phyloP scores from a whole-genome alignment of 371 early-diverging fungal species.

The Mucor irregularis region DNA sequence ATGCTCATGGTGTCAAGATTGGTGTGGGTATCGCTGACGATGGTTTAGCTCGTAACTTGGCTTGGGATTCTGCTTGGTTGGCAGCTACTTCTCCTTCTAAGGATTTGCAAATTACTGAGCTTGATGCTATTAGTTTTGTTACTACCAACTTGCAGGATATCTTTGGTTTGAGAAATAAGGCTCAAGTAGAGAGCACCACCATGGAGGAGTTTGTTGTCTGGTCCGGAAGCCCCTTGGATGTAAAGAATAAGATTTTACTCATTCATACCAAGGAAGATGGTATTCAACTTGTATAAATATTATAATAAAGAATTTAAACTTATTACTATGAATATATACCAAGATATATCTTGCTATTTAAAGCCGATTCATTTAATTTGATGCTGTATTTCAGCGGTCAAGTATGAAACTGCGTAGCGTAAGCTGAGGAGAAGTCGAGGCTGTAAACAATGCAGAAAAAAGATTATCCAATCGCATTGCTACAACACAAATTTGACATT shows the following conservation, averaged over 20 bases:
- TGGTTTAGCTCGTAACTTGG: constrained; percentile 64
- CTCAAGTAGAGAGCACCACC: background rate
- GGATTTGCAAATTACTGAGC: constrained; percentile 41
- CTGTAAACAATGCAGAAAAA: too few relatives aligned
- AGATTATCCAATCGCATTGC: too few relatives aligned
- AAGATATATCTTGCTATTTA: too few relatives aligned
- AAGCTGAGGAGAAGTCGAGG: too few relatives aligned
- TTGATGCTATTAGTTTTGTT: constrained; percentile 71
- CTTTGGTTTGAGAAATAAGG: constrained; percentile 40
- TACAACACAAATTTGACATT: too few relatives aligned
- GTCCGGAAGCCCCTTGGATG: constrained; percentile 57
- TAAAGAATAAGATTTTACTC: constrained; percentile 48
- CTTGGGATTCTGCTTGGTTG: constrained; percentile 84
- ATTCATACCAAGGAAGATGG: constrained; percentile 26
- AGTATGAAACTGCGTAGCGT: too few relatives aligned
- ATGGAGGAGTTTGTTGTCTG: constrained; percentile 51
- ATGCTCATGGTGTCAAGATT: constrained; percentile 64
- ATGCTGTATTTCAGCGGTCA: too few relatives aligned
- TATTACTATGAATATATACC: too few relatives aligned
- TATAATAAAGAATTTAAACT: too few relatives aligned
- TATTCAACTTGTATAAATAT: constrained; percentile 10
- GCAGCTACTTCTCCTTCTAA: constrained; percentile 36
- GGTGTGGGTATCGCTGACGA: constrained; percentile 61
- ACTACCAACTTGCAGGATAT: constrained; percentile 71
- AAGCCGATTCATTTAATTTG: too few relatives aligned